These are phyloP conservation scores for Cordia subcordata DNA, from an alignment of 257 asterid species.

Conservation along the genomic window DNA sequence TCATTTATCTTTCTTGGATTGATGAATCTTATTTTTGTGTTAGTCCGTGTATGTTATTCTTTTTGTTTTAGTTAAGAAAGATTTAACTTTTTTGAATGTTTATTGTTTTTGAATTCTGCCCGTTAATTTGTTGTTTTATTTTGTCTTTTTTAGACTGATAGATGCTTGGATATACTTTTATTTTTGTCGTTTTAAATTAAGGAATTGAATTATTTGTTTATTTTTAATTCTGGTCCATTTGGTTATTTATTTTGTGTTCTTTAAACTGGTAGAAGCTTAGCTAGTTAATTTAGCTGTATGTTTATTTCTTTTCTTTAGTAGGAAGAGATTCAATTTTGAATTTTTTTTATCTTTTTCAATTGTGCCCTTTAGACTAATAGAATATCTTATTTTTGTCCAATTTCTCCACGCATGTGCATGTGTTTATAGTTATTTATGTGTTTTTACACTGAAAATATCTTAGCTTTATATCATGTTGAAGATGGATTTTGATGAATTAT, in stretches of 20 bases:
- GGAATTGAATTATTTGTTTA: conserved; percentile 8
- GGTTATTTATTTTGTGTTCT: conserved; percentile 2
- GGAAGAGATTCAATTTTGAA: background rate
- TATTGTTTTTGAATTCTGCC: background rate
- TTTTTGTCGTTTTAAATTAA: background rate
- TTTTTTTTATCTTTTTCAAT: background rate
- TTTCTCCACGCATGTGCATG: background rate
- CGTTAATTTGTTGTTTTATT: background rate
- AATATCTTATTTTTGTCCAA: background rate
- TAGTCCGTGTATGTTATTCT: no score
- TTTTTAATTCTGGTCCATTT: background rate
- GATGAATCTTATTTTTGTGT: no score
- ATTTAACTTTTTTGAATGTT: background rate
- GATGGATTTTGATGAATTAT: conserved; percentile 1
- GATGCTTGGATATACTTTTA: background rate
- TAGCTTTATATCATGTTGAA: background rate
- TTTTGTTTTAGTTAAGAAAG: background rate
- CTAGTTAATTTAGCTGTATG: conserved; percentile 6
- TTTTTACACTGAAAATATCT: background rate
- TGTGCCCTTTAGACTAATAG: background rate
- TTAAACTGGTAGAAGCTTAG: background rate
- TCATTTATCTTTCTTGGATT: no score
- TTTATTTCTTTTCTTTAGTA: background rate
- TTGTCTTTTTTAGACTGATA: background rate
- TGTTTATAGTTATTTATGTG: background rate